Conservation (phyloP, 768 basidiomycete species). For the Boletus reticuloceps region DNA sequence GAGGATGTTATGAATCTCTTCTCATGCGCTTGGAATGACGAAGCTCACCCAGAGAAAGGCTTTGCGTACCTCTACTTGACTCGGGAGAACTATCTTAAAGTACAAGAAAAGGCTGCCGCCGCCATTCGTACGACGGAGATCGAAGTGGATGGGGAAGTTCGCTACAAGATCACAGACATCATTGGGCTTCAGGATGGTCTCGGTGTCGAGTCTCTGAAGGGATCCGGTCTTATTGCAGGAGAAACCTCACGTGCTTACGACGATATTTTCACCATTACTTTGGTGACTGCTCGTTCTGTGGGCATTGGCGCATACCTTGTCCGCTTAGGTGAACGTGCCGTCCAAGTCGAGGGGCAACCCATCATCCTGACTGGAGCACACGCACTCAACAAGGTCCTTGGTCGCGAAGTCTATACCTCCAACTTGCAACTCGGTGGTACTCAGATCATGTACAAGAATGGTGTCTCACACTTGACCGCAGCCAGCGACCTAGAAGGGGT, state of each 20-base stretch:
- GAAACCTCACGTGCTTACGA: conserved; percentile 99
- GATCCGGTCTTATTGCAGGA: conserved; percentile 97
- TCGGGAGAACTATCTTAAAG: conserved; percentile 82
- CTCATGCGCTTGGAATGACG: conserved; percentile 88
- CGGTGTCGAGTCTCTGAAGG: conserved; percentile 93
- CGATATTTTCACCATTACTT: conserved; percentile 99
- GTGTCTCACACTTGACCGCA: conserved; percentile 95
- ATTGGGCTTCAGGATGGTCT: conserved; percentile 97
- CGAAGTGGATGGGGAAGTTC: conserved; percentile 80
- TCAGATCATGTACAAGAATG: conserved; percentile 99
- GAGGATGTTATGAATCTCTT: conserved; percentile 89
- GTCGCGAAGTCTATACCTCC: conserved; percentile 97
- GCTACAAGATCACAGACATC: conserved; percentile 94
- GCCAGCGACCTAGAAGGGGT: conserved; percentile 95
- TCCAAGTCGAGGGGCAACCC: conserved; percentile 98
- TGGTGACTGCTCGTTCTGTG: conserved; percentile 97
- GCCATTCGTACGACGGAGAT: conserved; percentile 82
- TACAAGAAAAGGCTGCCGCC: conserved; percentile 79
- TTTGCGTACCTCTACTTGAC: conserved; percentile 96
- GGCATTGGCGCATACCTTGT: conserved; percentile 99
- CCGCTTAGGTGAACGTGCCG: conserved; percentile 93
- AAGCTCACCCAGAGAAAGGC: conserved; percentile 85
- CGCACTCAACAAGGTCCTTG: conserved; percentile 97
- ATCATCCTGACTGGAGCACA: conserved; percentile 98
- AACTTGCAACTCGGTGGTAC: conserved; percentile 98